Percentiles rank a stretch among this genome's conserved stretches.
These are phyloP conservation scores for Toxoplasma gondii DNA, from an alignment of 169 alveolate species.

Conservation along the genomic window DNA sequence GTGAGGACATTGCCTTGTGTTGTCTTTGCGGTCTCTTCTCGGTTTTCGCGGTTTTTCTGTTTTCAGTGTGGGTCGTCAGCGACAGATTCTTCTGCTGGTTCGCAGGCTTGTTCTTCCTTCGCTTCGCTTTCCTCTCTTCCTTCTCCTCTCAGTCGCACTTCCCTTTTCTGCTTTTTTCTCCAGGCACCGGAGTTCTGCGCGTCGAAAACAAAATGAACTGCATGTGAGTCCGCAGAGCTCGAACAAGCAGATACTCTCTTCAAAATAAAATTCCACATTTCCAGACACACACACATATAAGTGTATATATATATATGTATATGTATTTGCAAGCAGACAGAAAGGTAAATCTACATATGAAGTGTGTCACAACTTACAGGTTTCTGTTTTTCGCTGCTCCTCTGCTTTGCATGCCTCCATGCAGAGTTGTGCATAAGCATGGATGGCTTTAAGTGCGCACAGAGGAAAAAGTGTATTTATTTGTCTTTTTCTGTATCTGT, in stretches of 20 bases:
- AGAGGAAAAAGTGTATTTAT: no score
- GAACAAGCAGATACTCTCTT: no score
- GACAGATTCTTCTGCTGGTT: background rate
- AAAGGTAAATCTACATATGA: background rate
- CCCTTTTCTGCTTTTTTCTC: background rate
- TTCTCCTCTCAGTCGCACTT: background rate
- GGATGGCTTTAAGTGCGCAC: no score
- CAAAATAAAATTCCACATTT: background rate
- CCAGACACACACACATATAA: background rate
- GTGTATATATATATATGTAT: background rate
- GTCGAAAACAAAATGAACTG: conserved; percentile 24
- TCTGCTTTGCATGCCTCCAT: no score
- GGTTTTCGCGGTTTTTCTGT: background rate
- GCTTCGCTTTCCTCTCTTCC: background rate
- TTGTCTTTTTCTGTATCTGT: no score
- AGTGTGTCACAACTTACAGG: no score
- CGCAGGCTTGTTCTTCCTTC: background rate
- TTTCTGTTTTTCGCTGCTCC: no score
- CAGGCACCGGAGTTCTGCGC: conserved; percentile 35
- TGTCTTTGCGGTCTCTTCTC: no score
- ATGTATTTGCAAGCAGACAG: background rate
- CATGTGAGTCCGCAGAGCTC: conserved; percentile 3
- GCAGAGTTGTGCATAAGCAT: no score
- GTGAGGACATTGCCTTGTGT: background rate
- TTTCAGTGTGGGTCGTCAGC: no score